phyloP scores from a whole-genome alignment of 2,329 filamentous ascomycete species.

The Colletotrichum gigasporum region DNA sequence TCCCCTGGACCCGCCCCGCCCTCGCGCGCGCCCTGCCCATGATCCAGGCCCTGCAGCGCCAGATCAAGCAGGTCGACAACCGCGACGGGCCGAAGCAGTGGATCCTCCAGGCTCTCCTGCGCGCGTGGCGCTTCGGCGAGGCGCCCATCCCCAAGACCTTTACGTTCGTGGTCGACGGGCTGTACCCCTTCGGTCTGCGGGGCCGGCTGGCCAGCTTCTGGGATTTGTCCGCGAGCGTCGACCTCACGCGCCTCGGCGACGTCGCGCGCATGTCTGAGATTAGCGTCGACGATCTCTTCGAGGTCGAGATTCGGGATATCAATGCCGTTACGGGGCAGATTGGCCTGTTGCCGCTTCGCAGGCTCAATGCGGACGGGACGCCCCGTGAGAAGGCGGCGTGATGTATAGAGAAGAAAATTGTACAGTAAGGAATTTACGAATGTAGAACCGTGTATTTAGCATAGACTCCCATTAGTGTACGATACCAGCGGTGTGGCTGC shows the following conservation, averaged over 20 bases:
- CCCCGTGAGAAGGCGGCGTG: too few species aligned
- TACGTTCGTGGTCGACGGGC: conserved; percentile 54
- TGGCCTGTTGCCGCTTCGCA: too few species aligned
- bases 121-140: conserved; percentile 67
- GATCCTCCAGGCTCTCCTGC: conserved; percentile 68
- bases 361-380: too few species aligned
- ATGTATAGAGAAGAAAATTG: too few species aligned
- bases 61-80: conserved; percentile 54
- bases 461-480: too few species aligned
- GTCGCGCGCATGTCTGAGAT: conserved; percentile 53
- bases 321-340: conserved; percentile 48
- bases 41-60: conserved; percentile 62
- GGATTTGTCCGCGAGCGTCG: conserved; percentile 53
- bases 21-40: conserved; percentile 58
- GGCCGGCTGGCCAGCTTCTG: conserved; percentile 61
- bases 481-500: too few species aligned
- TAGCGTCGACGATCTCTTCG: conserved; percentile 60
- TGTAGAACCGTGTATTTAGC: too few species aligned
- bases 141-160: conserved; percentile 57
- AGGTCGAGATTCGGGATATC: conserved; percentile 64
- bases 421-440: too few species aligned
- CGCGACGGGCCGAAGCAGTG: conserved; percentile 59
- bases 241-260: conserved; percentile 47
- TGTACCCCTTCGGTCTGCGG: conserved; percentile 44
- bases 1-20: conserved; percentile 55